Evolutionary conservation across 2,329 filamentous ascomycete species (phyloP), one percentile per base, ranked within the genome.

Genomic region (Spiromastix sp.): DNA sequence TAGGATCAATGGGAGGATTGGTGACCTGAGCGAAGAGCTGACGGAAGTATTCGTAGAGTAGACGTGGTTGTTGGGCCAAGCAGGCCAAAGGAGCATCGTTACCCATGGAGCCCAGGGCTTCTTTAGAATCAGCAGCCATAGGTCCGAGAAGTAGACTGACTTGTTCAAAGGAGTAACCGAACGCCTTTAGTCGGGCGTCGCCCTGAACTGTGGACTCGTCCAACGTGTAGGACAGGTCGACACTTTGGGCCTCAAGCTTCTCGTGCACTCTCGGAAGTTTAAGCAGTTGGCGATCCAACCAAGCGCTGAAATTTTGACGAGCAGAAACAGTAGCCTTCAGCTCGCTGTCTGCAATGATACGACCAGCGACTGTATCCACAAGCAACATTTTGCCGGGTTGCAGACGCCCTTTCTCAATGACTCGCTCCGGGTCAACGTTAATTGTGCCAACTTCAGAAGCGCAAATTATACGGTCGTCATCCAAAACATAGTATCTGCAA

Each of bases 21-120:
- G 89, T 96, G 58, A 96, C 89, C 66, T 96, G 89, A 7, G 89
- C 89, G 59, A 96, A 96, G 28, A 96, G 79, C 67, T 96, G 85
- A 43, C 89, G 79, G 79, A 96, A 96, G 66, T 96, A 96, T 61
- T 95, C 89, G 60, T 84, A 93, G 13, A 95, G 74, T 36, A 94
- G 70, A 48, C 87, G 83, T 48, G 89, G 86, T 43, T 87, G 83
- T 46, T 83, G 75, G n/a, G 89, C 83, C 56, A 96, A 70, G 60
- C 86, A 94, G 35, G 89, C 89, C 44, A 96, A 69, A 28, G 89
- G 89, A 29, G 84, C 85, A 67, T 96, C 89, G 56, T 96, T 96
- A 50, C 89, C 89, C 89, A 96, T 96, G 40, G 89, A 96, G 26
- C 89, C 89, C 36, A 96, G 72, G 28, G 89, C 89, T 61, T 96